phyloP scores from a whole-genome alignment of 2,329 filamentous ascomycete species.

The Cyphellophora europaea region DNA sequence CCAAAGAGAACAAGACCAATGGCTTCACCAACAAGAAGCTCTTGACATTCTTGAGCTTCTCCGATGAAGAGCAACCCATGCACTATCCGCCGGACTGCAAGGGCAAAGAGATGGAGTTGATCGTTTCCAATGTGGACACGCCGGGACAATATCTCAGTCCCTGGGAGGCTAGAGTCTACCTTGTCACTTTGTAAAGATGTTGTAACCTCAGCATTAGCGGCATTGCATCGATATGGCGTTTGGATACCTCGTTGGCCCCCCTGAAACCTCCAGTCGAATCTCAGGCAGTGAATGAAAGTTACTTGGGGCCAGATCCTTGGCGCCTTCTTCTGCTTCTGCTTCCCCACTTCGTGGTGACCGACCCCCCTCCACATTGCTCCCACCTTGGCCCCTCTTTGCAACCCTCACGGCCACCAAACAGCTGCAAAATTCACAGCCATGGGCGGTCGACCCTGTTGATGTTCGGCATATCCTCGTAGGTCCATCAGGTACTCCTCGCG shows the following conservation, averaged over 20 bases:
- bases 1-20: constrained; percentile 27
- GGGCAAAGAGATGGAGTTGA: constrained; percentile 8
- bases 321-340: too few species aligned
- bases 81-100: constrained; percentile 13
- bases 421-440: too few species aligned
- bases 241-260: too few species aligned
- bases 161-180: constrained; percentile 18
- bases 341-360: too few species aligned
- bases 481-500: too few species aligned
- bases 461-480: neutral
- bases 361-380: constrained; percentile 1
- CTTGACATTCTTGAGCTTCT: constrained; percentile 17
- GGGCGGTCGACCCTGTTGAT: too few species aligned
- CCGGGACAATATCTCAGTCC: constrained; percentile 14
- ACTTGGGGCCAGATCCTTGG: too few species aligned
- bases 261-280: too few species aligned
- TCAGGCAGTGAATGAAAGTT: too few species aligned
- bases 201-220: too few species aligned
- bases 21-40: constrained; percentile 9
- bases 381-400: neutral
- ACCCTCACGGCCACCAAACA: too few species aligned
- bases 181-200: constrained; percentile 5
- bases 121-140: constrained; percentile 14
- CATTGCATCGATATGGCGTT: too few species aligned
- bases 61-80: constrained; percentile 14